These are phyloP conservation scores for Penicillium freii DNA, from an alignment of 2,329 filamentous ascomycete species.

Conservation along the genomic window DNA sequence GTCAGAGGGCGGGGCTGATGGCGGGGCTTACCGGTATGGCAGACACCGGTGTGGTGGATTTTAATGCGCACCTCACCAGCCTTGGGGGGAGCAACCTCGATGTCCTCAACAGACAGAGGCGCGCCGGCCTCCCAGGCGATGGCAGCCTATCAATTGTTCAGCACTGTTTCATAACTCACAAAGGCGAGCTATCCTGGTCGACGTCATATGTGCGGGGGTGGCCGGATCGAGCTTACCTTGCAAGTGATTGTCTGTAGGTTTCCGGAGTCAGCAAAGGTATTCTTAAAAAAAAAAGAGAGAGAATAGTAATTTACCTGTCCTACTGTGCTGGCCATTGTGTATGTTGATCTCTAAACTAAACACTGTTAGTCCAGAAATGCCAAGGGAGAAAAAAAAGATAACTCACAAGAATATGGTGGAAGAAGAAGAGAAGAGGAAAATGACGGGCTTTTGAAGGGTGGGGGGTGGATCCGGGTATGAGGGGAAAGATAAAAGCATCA, in stretches of 20 bases:
- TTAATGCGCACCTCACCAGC: conserved; percentile 95
- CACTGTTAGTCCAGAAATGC: background rate
- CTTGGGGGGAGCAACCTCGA: conserved; percentile 85
- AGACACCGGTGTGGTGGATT: conserved; percentile 97
- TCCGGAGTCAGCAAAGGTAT: conserved; percentile 7
- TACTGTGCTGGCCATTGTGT: conserved; percentile 55
- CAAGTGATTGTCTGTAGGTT: conserved; percentile 77
- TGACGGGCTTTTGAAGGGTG: conserved; percentile 19
- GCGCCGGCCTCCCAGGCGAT: conserved; percentile 97
- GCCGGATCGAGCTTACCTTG: conserved; percentile 54
- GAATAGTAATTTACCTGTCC: conserved; percentile 49
- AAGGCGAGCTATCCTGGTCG: background rate
- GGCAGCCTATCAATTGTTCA: conserved; percentile 61
- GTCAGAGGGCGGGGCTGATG: conserved; percentile 5
- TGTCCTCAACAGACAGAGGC: conserved; percentile 81
- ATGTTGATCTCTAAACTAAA: background rate
- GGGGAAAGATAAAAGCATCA: conserved; percentile 15
- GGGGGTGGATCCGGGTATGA: conserved; percentile 14
- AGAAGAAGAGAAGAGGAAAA: conserved; percentile 16
- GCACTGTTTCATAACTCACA: conserved; percentile 16
- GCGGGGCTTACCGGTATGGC: conserved; percentile 75
- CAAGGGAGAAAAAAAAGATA: background rate
- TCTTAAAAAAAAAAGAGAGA: background rate
- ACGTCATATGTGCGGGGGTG: conserved; percentile 17
- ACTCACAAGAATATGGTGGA: conserved; percentile 18